Evolutionary conservation across 2,329 filamentous ascomycete genomes (phyloP).

Genomic region (Mollisiaceae sp.): DNA sequence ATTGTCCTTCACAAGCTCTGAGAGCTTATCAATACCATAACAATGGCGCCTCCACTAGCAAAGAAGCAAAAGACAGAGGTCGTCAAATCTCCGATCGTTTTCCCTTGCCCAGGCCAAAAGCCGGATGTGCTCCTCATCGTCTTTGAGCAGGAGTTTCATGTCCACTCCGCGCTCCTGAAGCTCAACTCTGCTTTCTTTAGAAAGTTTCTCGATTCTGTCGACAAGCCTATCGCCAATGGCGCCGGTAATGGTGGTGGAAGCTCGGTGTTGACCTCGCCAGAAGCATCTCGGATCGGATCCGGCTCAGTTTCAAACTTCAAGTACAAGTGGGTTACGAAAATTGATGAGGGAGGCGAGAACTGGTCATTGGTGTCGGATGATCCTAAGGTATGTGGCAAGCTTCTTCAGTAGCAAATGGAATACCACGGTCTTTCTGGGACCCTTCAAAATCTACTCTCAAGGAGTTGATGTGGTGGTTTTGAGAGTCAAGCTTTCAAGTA

Average conservation of each 20-base stretch:
- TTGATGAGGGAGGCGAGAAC: constrained; percentile 11
- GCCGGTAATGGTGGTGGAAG: neutral
- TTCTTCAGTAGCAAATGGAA: neutral
- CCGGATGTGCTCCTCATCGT: constrained; percentile 19
- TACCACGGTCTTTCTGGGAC: no score
- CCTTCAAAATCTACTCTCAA: no score
- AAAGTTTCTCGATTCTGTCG: constrained; percentile 25
- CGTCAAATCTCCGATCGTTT: constrained; percentile 4
- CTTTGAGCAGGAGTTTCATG: constrained; percentile 18
- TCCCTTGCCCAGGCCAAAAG: constrained; percentile 3
- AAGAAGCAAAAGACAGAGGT: constrained; percentile 9
- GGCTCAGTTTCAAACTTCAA: neutral
- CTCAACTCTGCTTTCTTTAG: constrained; percentile 25
- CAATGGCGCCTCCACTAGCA: constrained; percentile 9
- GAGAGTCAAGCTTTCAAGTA: no score
- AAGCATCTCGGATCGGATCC: neutral
- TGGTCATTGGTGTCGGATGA: constrained; percentile 9
- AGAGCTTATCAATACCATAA: constrained; percentile 1
- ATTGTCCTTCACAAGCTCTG: neutral
- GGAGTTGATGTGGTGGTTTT: no score
- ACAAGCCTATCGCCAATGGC: constrained; percentile 16
- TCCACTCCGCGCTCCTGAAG: constrained; percentile 23
- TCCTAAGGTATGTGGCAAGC: neutral
- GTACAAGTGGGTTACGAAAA: constrained; percentile 23
- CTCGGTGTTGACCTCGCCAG: neutral